Conservation (phyloP, 768 basidiomycete species). For the Gymnopilus dilepis region DNA sequence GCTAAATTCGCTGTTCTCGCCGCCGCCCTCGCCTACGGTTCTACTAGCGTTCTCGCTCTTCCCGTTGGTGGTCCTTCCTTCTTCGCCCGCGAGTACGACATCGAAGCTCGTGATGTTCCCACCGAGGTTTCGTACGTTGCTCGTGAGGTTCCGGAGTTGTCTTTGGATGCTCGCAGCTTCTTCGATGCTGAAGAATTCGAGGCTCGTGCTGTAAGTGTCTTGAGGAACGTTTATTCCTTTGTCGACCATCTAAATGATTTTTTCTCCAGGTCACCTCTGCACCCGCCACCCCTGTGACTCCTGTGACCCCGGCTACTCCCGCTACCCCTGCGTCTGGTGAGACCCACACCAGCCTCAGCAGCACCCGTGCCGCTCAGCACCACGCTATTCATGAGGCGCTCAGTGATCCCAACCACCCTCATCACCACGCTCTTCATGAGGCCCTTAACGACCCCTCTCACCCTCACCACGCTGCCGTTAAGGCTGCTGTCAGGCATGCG, state of each 20-base stretch:
- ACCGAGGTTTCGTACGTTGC: constrained; percentile 22
- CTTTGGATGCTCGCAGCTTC: constrained; percentile 24
- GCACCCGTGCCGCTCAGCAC: no score
- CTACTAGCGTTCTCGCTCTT: constrained; percentile 24
- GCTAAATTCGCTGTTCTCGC: constrained; percentile 28
- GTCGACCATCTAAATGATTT: not conserved
- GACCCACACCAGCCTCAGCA: no score
- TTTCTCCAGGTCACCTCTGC: not conserved
- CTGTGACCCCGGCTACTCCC: constrained; percentile 12
- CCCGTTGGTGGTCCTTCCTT: constrained; percentile 18
- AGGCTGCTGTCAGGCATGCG: constrained; percentile 12
- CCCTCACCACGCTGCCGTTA: constrained; percentile 16
- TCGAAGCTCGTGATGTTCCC: constrained; percentile 22
- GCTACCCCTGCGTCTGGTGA: not conserved
- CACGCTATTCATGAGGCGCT: constrained; percentile 5
- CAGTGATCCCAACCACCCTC: constrained; percentile 7
- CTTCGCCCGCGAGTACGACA: constrained; percentile 20
- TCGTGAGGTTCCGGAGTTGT: constrained; percentile 20
- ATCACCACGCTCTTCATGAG: constrained; percentile 17
- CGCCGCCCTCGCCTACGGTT: constrained; percentile 24
- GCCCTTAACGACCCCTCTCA: constrained; percentile 20
- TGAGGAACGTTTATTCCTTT: not conserved
- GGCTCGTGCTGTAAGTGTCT: constrained; percentile 17
- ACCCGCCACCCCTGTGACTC: constrained; percentile 9
- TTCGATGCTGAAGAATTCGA: constrained; percentile 19